Conservation (phyloP, 768 basidiomycete genomes). For the Tremella yokohamensis region DNA sequence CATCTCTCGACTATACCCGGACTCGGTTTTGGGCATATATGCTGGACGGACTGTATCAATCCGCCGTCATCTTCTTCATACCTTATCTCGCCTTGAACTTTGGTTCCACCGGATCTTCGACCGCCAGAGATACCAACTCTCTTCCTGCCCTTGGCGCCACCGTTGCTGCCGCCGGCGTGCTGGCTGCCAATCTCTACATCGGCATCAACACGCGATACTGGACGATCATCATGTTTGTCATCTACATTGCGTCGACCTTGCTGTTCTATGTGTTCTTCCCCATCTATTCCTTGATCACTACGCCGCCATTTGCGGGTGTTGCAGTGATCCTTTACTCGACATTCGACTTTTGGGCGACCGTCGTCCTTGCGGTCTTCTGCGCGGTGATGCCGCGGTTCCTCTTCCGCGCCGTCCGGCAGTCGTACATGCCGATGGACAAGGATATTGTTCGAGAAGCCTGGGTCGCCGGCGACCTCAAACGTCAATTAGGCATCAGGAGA, state of each 20-base stretch:
- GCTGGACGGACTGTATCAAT: slow-evolving; percentile 91
- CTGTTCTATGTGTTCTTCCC: slow-evolving; percentile 78
- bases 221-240: slow-evolving; percentile 53
- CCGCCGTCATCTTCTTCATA: slow-evolving; percentile 77
- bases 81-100: slow-evolving; percentile 63
- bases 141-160: slow-evolving; percentile 89
- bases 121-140: slow-evolving; percentile 72
- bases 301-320: slow-evolving; percentile 69
- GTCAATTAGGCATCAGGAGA: slow-evolving; percentile 33
- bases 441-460: slow-evolving; percentile 79
- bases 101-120: slow-evolving; percentile 56
- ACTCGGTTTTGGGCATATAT: slow-evolving; percentile 92
- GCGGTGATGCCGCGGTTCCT: slow-evolving; percentile 79
- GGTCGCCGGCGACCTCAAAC: slow-evolving; percentile 43
- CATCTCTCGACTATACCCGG: slow-evolving; percentile 87
- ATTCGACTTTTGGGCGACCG: slow-evolving; percentile 77
- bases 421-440: slow-evolving; percentile 77
- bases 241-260: slow-evolving; percentile 46
- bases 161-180: slow-evolving; percentile 78
- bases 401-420: slow-evolving; percentile 65
- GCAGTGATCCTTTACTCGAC: slow-evolving; percentile 70
- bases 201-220: slow-evolving; percentile 86
- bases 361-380: slow-evolving; percentile 65
- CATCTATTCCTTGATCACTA: slow-evolving; percentile 76
- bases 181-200: slow-evolving; percentile 83